These are phyloP conservation scores for Leptodontidium sp. DNA, from an alignment of 2,329 filamentous ascomycete species.

Conservation along the genomic window DNA sequence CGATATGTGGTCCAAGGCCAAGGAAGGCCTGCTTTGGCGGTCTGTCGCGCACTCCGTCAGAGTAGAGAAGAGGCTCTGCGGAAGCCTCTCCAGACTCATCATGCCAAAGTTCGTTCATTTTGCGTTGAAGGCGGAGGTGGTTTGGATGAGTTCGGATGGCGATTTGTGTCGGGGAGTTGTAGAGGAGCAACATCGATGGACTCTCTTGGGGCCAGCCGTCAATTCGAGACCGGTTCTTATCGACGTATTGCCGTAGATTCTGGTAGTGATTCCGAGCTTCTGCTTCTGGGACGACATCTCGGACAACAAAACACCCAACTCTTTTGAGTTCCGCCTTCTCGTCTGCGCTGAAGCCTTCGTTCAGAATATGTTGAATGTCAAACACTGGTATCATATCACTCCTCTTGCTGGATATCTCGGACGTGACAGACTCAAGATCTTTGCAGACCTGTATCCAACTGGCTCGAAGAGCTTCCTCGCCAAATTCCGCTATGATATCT, in stretches of 20 bases:
- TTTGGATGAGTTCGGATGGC: constrained; percentile 71
- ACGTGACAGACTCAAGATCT: constrained; percentile 2
- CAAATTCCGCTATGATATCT: constrained; percentile 18
- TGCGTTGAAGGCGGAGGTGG: constrained; percentile 67
- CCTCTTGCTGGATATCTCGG: constrained; percentile 3
- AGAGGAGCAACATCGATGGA: constrained; percentile 77
- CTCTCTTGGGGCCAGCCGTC: constrained; percentile 69
- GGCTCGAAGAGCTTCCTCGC: constrained; percentile 1
- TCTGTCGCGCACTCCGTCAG: constrained; percentile 71
- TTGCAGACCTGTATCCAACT: constrained; percentile 23
- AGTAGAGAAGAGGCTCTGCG: constrained; percentile 65
- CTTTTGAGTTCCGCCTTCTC: constrained; percentile 3
- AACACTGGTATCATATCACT: constrained; percentile 16
- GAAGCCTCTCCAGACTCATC: constrained; percentile 52
- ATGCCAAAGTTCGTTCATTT: constrained; percentile 67
- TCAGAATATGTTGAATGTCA: background rate
- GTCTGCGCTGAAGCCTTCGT: background rate
- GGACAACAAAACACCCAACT: constrained; percentile 59
- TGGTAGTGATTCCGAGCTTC: constrained; percentile 72
- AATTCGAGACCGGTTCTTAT: constrained; percentile 66
- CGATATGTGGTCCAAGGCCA: constrained; percentile 75
- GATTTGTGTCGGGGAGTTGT: constrained; percentile 75
- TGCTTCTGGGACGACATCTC: constrained; percentile 68
- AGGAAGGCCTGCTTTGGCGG: constrained; percentile 75
- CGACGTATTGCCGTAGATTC: constrained; percentile 70